Base-by-base conservation (phyloP, 768 basidiomycete species). In the Dacryopinax primogenitus region DNA sequence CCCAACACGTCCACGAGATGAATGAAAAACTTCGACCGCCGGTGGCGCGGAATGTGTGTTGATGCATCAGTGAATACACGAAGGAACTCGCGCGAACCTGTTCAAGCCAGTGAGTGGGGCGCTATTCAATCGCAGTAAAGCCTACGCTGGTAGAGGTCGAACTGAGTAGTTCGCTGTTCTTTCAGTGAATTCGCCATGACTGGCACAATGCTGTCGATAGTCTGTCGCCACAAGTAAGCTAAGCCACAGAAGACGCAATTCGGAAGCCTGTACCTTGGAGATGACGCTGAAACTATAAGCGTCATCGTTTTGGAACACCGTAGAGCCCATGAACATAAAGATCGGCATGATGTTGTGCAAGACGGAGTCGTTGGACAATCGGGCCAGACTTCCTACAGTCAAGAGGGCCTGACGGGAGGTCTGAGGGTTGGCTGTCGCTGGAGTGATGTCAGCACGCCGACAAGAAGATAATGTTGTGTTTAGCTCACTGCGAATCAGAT, bases 311-410 rank as follows among this genome's bases (percentile, higher is more conserved):
- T 96, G 95, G 78, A 97, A 90, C 18, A 97, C 86, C 67, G 92
- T 94, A n/a, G 94, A 91, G 21, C 96, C 95, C 92, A 98, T 97
- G 77, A 97, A 98, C 0, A 94, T 97, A 78, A 99, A 98, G 47
- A 99, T 86, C 2, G 96, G 95, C 91, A 99, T 96, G 62, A 97
- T 82, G 69, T 95, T 92, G 71, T 90, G 91, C 13, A 98, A 79
- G 33, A 95, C 91, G 12, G 92, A 89, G 65, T 94, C 91, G 0
- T 95, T 93, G 0, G 87, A 86, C 35, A 97, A 78, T 18, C 86
- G 82, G 1, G 92, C 89, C 64, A 98, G 75, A 67, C 81, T 87
- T 3, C 92, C 87, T 75, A 96, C 87, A 33, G 98, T 79, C 28
- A 97, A 79, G 1, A 98, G 78, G 0, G 92, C 92, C 73, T 95